Evolutionary conservation across 1,284 basidiomycete genomes (phyloP), one percentile per base, ranked within the genome.

Genomic region (Melampsora americana): DNA sequence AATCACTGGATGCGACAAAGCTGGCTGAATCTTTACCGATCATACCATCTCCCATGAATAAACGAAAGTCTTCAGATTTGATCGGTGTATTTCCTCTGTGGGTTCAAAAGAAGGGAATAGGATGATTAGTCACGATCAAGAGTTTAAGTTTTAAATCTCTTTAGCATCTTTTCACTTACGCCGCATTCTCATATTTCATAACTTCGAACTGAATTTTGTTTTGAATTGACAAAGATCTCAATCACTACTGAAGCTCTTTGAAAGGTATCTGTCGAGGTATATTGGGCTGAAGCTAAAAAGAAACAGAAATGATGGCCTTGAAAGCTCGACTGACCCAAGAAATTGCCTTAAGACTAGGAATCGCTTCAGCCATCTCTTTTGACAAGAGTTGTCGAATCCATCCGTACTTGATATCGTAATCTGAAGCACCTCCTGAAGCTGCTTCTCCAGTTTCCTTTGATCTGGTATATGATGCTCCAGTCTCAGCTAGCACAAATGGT

Each of bases 1-100:
- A 35, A 35, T 35, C 35, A 4, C 5, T 35, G 35, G 35, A 35
- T 35, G 35, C 35, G 9, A 35, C 35, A 35, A 35, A 35, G 35
- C 35, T 35, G 9, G 35, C 35, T 9, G 35, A 35, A 9, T 35
- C 35, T 35, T 35, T 35, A 35, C 35, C 35, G 9, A 35, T 35
- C 35, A 4, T 35, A 3, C 35, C 35, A 4, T 35, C 35, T 35
- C 62, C 48, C 26, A 64, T 66, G 20, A 73, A 42, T 26, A 73
- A 23, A 42, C 70, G 26, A 66, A 66, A 73, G 62, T 73, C 70
- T 73, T 73, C 70, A 9, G 70, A 66, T 44, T 66, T 65, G 48
- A 73, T 60, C 7, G 70, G 62, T 7, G 70, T 66, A 48, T 73
- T 66, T 28, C 62, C 61, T 42, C 70, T 73, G 32, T 30, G 1